These are phyloP conservation scores for Stellera chamaejasme DNA, from an alignment of 345 rosid genomes.

Conservation along the genomic window DNA sequence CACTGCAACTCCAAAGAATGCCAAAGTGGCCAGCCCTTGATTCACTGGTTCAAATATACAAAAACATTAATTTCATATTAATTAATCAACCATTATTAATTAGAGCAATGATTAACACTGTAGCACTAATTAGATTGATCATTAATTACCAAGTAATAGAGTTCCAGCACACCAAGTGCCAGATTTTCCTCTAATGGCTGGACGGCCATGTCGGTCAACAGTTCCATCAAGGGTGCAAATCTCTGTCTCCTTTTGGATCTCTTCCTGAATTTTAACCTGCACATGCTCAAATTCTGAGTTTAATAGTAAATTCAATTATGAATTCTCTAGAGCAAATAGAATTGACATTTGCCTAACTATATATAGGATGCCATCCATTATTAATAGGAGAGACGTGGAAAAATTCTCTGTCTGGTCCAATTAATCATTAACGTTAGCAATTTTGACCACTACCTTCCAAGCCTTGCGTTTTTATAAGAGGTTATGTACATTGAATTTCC, in stretches of 20 bases:
- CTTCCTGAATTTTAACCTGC: constrained; percentile 23
- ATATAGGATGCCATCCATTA: neutral
- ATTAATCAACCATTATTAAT: neutral
- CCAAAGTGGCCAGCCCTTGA: constrained; percentile 91
- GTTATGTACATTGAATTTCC: too few relatives aligned
- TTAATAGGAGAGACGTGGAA: constrained; percentile 10
- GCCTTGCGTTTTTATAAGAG: too few relatives aligned
- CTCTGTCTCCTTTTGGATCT: constrained; percentile 27
- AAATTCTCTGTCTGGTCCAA: neutral
- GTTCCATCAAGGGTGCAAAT: constrained; percentile 59
- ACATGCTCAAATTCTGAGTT: neutral
- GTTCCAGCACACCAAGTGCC: constrained; percentile 83
- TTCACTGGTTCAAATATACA: constrained; percentile 44
- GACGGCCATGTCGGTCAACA: constrained; percentile 69
- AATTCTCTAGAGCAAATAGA: neutral
- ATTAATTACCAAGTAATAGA: constrained; percentile 57
- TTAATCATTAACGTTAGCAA: neutral
- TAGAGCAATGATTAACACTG: neutral
- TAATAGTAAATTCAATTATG: constrained; percentile 14
- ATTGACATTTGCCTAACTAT: constrained; percentile 9
- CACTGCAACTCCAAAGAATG: constrained; percentile 92
- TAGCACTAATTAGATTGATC: neutral
- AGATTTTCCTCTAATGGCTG: constrained; percentile 54
- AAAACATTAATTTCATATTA: neutral
- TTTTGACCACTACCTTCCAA: neutral